phyloP scores from a whole-genome alignment of 805 yeast species.

The Starmerella bombicola region DNA sequence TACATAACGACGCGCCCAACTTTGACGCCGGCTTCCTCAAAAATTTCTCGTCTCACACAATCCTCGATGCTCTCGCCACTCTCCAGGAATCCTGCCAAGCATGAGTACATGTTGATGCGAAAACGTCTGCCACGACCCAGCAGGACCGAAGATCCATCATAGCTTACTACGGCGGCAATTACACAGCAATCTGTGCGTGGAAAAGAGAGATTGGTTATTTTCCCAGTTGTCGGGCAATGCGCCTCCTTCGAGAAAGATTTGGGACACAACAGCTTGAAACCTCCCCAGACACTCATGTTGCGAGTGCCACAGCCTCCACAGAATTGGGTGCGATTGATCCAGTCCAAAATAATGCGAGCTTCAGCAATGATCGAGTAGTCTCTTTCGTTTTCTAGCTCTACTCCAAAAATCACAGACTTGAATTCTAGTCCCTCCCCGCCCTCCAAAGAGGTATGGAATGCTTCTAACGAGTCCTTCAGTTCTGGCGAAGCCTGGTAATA shows the following conservation, averaged over 20 bases:
- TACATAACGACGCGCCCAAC: slow-evolving; percentile 46
- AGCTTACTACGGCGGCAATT: slow-evolving; percentile 64
- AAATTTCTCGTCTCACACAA: slow-evolving; percentile 76
- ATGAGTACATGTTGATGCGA: slow-evolving; percentile 54
- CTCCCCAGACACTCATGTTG: slow-evolving; percentile 33
- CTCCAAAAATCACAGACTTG: slow-evolving; percentile 15
- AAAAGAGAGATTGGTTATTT: slow-evolving; percentile 66
- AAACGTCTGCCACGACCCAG: slow-evolving; percentile 60
- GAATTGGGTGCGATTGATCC: slow-evolving; percentile 59
- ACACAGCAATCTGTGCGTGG: slow-evolving; percentile 89
- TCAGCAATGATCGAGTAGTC: slow-evolving; percentile 67
- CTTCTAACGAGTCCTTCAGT: slow-evolving; percentile 13
- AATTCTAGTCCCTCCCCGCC: slow-evolving; percentile 7
- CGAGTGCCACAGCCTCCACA: slow-evolving; percentile 77
- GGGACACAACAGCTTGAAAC: slow-evolving; percentile 32
- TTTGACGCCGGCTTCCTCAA: slow-evolving; percentile 89
- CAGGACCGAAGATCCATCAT: slow-evolving; percentile 47
- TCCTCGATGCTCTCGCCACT: slow-evolving; percentile 87
- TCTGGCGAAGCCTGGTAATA: slow-evolving; percentile 19
- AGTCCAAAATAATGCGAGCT: slow-evolving; percentile 72
- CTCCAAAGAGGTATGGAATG: slow-evolving; percentile 6
- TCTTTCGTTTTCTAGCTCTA: slow-evolving; percentile 4
- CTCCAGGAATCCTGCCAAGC: slow-evolving; percentile 93
- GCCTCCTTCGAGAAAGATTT: slow-evolving; percentile 15
- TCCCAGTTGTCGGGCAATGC: slow-evolving; percentile 31